Percentiles rank a stretch among this genome's conserved stretches.
Conservation (phyloP, 2,329 filamentous ascomycete species). For the Aspergillus caelatus region DNA sequence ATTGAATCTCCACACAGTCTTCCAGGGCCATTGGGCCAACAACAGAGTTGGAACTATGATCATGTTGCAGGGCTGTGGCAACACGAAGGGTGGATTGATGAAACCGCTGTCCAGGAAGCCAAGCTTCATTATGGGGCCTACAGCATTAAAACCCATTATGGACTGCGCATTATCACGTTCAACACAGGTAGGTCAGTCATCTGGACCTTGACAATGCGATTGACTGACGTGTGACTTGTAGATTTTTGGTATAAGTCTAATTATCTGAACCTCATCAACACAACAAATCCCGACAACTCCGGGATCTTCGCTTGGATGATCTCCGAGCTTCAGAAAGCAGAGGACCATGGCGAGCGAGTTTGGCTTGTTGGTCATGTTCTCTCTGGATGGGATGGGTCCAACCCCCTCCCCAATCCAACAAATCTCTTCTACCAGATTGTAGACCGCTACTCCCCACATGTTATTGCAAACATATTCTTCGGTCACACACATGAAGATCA, state of each 20-base stretch:
- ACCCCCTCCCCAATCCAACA: slow-evolving; percentile 56
- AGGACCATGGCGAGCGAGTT: slow-evolving; percentile 55
- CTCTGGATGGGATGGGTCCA: slow-evolving; percentile 59
- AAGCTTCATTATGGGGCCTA: slow-evolving; percentile 60
- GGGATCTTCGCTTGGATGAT: slow-evolving; percentile 55
- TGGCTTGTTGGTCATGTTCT: slow-evolving; percentile 60
- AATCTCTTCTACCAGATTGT: slow-evolving; percentile 60
- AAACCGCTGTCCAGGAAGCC: slow-evolving; percentile 49
- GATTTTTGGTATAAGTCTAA: slow-evolving; percentile 41
- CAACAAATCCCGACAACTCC: slow-evolving; percentile 53
- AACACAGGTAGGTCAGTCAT: slow-evolving; percentile 40
- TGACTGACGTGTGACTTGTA: background rate
- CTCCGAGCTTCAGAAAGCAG: slow-evolving; percentile 55
- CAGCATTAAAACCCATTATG: slow-evolving; percentile 56
- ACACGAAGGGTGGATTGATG: slow-evolving; percentile 59
- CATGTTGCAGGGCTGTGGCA: slow-evolving; percentile 60
- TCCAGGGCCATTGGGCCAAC: slow-evolving; percentile 55
- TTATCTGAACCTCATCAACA: slow-evolving; percentile 56
- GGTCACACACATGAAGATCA: slow-evolving; percentile 61
- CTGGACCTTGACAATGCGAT: background rate
- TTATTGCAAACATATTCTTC: slow-evolving; percentile 59
- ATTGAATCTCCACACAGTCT: slow-evolving; percentile 57
- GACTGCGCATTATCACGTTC: slow-evolving; percentile 56
- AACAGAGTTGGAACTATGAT: slow-evolving; percentile 62
- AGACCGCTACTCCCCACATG: slow-evolving; percentile 57